phyloP scores from a whole-genome alignment of 1,284 basidiomycete genomes.

The Coniferiporia weirii region DNA sequence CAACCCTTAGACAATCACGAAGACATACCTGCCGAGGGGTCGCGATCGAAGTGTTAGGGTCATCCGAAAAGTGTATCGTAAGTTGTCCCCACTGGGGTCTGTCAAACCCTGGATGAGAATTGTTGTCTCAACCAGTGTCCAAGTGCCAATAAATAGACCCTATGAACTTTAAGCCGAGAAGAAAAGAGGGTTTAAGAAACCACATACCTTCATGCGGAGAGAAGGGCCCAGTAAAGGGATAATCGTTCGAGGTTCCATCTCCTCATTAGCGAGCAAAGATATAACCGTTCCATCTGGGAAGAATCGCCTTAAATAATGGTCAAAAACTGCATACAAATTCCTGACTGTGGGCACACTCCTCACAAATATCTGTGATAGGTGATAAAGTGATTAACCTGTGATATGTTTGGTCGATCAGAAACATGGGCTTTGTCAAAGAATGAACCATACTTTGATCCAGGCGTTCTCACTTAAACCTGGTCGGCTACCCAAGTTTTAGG shows the following conservation, averaged over 20 bases:
- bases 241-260: conserved; percentile 63
- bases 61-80: conserved; percentile 85
- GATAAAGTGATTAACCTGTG: conserved; percentile 63
- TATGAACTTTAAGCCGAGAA: conserved; percentile 26
- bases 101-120: conserved; percentile 60
- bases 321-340: not conserved
- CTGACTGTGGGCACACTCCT: conserved; percentile 25
- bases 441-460: conserved; percentile 71
- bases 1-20: not conserved
- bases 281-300: conserved; percentile 84
- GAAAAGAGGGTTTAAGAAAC: not conserved
- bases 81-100: conserved; percentile 41
- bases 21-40: conserved; percentile 55
- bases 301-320: conserved; percentile 61
- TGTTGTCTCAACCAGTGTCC: conserved; percentile 55
- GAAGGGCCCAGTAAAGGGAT: conserved; percentile 75
- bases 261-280: conserved; percentile 84
- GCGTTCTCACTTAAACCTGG: conserved; percentile 72
- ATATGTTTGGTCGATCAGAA: conserved; percentile 1
- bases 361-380: conserved; percentile 83
- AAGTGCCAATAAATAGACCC: conserved; percentile 68
- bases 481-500: conserved; percentile 43
- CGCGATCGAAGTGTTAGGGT: conserved; percentile 72
- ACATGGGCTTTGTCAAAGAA: not conserved
- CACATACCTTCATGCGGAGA: conserved; percentile 70